phyloP scores from a whole-genome alignment of 2,329 filamentous ascomycete species.

The Meredithiella fracta region DNA sequence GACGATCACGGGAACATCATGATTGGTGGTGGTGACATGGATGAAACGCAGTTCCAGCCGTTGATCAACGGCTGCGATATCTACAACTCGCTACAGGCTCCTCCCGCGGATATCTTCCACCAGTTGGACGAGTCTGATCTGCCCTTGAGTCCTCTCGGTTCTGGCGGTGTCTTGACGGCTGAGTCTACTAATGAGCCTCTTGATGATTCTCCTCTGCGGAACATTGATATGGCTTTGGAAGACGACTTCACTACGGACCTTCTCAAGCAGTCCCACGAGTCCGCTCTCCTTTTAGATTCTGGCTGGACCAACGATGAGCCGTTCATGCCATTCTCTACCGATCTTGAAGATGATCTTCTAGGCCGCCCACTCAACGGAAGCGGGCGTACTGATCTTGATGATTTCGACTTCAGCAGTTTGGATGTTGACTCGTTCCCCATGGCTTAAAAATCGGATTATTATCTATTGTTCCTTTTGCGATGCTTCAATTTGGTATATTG shows the following conservation, averaged over 20 bases:
- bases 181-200: slow-evolving; percentile 12
- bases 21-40: slow-evolving; percentile 20
- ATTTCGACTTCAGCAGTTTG: not conserved
- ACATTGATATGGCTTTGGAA: not conserved
- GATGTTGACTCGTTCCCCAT: too few relatives aligned
- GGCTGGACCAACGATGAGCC: not conserved
- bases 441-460: not conserved
- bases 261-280: slow-evolving; percentile 2
- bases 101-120: slow-evolving; percentile 6
- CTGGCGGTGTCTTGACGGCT: slow-evolving; percentile 7
- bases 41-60: slow-evolving; percentile 5
- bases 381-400: slow-evolving; percentile 5
- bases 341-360: slow-evolving; percentile 3
- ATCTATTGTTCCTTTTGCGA: not conserved
- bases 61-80: slow-evolving; percentile 2
- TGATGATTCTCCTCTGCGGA: not conserved
- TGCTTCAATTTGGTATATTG: not conserved
- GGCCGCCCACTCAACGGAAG: slow-evolving; percentile 2
- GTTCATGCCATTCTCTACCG: not conserved
- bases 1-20: not conserved
- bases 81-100: slow-evolving; percentile 7
- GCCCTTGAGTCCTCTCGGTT: not conserved
- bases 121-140: not conserved
- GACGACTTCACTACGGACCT: slow-evolving; percentile 7
- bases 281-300: not conserved